Evolutionary conservation across 495 filamentous ascomycete species (phyloP), one percentile per base, ranked within the genome.

Genomic region (Penicillium lagena): DNA sequence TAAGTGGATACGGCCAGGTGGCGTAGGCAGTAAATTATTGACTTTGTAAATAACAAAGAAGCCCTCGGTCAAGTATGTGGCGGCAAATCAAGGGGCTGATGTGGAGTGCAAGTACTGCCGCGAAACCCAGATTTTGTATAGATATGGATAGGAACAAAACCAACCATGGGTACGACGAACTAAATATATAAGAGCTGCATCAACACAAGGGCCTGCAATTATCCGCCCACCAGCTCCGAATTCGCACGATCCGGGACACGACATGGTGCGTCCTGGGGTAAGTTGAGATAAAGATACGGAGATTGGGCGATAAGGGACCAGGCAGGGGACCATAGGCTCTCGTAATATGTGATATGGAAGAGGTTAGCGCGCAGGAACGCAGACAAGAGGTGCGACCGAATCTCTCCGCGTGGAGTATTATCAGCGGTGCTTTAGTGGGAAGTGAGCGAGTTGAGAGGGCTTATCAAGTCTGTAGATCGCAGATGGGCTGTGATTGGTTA

Each of bases 261-360:
- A 0, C 34, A 44, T 37, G 35, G 12, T 7, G 14, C 29, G 33
- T 11, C 29, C 2, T 45, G 43, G 33, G 27, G 7, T 40, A n/a
- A 40, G 44, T 38, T 46, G 34, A 46, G 45, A 47, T 47, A 47
- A 33, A 32, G 31, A 37, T 30, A 7, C 43, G 30, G 32, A 13
- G 22, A 22, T 22, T 22, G 22, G 22, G 22, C 22, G 22, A 22
- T 22, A 22, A 22, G 22, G 22, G 22, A 0, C 32, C 32, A 34
- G 32, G 7, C 32, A 7, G n/a, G 3, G 22, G 4, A 6, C 0
- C 22, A 34, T 34, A 34, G 12, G 39, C 29, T 46, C 37, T 46
- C 44, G 37, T 46, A 46, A 46, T 46, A 27, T 13, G 32, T 12
- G 32, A 34, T 34, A 34, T 34, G 10, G n/a, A 34, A 10, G 2